These are phyloP conservation scores for Ogataea polymorpha DNA, from an alignment of 805 yeast species.

Conservation along the genomic window DNA sequence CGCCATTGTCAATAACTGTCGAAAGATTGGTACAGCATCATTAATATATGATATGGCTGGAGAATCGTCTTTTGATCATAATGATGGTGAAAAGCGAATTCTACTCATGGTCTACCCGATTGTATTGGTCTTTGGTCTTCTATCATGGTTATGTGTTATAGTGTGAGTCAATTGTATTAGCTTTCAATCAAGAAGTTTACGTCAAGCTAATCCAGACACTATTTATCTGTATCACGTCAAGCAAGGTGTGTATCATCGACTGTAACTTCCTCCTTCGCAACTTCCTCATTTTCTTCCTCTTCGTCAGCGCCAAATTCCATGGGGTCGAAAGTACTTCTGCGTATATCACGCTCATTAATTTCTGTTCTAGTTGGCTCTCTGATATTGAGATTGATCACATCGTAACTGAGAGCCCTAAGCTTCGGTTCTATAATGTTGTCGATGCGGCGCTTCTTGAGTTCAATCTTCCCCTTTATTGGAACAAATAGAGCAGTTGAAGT, in stretches of 20 bases:
- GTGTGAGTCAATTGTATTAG: slow-evolving; percentile 20
- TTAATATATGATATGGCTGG: slow-evolving; percentile 14
- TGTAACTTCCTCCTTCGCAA: no score
- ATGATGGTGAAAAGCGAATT: slow-evolving; percentile 52
- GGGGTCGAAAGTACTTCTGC: slow-evolving; percentile 72
- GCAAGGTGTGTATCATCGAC: no score
- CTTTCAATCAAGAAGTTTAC: no score
- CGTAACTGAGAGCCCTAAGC: slow-evolving; percentile 55
- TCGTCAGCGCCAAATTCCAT: slow-evolving; percentile 71
- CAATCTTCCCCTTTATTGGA: slow-evolving; percentile 74
- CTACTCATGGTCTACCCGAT: slow-evolving; percentile 54
- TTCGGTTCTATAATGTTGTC: slow-evolving; percentile 54
- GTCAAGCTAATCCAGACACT: no score
- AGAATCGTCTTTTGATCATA: slow-evolving; percentile 26
- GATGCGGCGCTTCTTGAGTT: slow-evolving; percentile 81
- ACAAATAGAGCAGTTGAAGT: slow-evolving; percentile 64
- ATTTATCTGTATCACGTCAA: no score
- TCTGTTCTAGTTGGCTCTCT: slow-evolving; percentile 76
- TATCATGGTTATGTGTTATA: slow-evolving; percentile 54
- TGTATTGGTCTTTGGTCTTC: slow-evolving; percentile 47
- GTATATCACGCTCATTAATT: slow-evolving; percentile 60
- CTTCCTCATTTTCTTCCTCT: slow-evolving; percentile 41
- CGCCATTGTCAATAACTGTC: slow-evolving; percentile 40
- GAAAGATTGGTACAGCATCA: slow-evolving; percentile 24
- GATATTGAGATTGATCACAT: slow-evolving; percentile 56